Base-by-base conservation (phyloP, 441 rosid species). In the Erodium trifolium region DNA sequence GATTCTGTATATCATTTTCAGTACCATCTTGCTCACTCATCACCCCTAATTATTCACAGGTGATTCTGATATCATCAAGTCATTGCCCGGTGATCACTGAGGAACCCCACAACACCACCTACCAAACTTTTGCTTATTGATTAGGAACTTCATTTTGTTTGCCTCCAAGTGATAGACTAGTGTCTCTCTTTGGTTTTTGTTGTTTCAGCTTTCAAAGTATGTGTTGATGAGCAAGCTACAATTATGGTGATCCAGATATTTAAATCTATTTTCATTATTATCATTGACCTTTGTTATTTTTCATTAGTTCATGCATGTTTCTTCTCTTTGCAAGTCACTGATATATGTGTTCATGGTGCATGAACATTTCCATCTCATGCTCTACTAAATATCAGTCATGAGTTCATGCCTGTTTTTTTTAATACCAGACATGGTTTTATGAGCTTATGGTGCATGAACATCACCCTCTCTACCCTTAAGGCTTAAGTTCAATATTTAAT, bases 41-140 rank as follows among this genome's bases (percentile, higher is more conserved):
- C n/a, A 0, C 16, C 65, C 5, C 43, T 64, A 53, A 35, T 18
- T 0, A 17, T 3, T 65, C 18, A 63, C 35, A 27, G 12, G 13
- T 8, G 19, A 49, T 23, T 67, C 49, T 1, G 49, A 67, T 43
- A 67, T 41, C 27, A 67, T 67, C 69, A 67, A 67, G 34, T 39
- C 66, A 12, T 34, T 63, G 37, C 66, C 66, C 16, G 43, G 66
- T 3, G 66, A 63, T 63, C 66, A 63, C 17, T 63, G 18, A 34
- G 23, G 23, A 17, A 13, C 23, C 9, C 9, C 2, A 19, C 62
- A 16, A 1, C 9, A 14, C 19, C 5, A 16, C 8, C 8, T 17
- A 37, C 37, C 18, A 2, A 35, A 34, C 23, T 37, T 37, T 37
- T 37, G 43, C 5, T 34, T 34, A 34, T 2, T 37, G 14, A 12